Evolutionary conservation across 140 eudicot species (phyloP), one percentile per base, ranked within the genome.

Genomic region (Stevia rebaudiana): DNA sequence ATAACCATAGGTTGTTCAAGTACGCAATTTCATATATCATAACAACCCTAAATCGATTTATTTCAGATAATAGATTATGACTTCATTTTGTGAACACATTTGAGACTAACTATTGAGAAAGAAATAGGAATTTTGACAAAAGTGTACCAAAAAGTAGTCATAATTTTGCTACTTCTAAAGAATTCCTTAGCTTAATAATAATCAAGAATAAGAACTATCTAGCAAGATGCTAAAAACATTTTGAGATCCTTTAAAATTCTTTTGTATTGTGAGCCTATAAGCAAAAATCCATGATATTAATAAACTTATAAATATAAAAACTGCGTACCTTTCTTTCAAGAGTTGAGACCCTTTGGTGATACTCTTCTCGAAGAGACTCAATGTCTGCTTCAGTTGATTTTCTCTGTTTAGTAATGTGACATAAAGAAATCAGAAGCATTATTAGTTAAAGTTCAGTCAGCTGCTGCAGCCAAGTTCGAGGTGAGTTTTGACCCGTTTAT

Each of bases 381-480:
- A 84, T 70, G 73, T 90, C 97, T 64, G 94, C 97, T 66, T 90
- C 95, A 84, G 56, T 84, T 78, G 95, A 75, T 74, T 90, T 90
- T 59, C 88, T 84, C 97, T 90, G 88, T 52, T 70, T 28, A n/a
- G 65, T 30, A 40, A 50, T 50, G 43, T 9, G 50, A 42, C 59
- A 74, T 11, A 39, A 15, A 65, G 35, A n/a, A 13, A 16, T 74
- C 68, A 73, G n/a, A 46, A 58, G 50, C 49, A 2, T 28, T 46
- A 63, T 68, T 43, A n/a, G 22, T 31, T 41, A 11, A 9, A 41
- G 31, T 28, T 40, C 52, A 16, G 55, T 11, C 11, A 19, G 55
- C 65, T 23, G 61, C 41, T 21, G 46, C 36, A 68, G 43, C 56
- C 18, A 55, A 41, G 19, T 8, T 54, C 21, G 56, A 68, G 31